phyloP scores from a whole-genome alignment of 2,329 filamentous ascomycete genomes.

The Hymenoscyphus repandus region DNA sequence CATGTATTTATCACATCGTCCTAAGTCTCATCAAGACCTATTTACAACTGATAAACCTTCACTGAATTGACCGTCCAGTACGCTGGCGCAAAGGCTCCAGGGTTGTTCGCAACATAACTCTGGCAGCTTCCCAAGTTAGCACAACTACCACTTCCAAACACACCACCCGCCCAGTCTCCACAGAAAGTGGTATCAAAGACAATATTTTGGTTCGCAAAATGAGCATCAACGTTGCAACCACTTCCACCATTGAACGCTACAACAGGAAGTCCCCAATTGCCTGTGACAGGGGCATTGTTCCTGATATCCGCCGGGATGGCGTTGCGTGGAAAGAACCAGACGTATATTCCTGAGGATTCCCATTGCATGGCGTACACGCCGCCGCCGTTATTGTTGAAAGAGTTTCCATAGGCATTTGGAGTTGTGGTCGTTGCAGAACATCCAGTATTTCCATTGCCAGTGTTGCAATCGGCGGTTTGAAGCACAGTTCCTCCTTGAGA shows the following conservation, averaged over 20 bases:
- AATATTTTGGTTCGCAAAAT: constrained; percentile 66
- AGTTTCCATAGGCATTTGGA: constrained; percentile 51
- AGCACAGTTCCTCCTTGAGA: constrained; percentile 37
- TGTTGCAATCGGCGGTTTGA: constrained; percentile 38
- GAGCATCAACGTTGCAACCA: constrained; percentile 58
- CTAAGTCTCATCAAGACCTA: neutral
- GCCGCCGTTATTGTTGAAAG: constrained; percentile 62
- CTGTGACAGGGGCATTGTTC: constrained; percentile 51
- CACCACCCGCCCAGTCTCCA: constrained; percentile 44
- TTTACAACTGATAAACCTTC: constrained; percentile 23
- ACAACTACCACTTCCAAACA: constrained; percentile 16
- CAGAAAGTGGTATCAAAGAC: constrained; percentile 74
- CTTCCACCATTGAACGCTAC: constrained; percentile 60
- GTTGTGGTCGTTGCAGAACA: constrained; percentile 33
- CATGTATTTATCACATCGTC: too few relatives aligned
- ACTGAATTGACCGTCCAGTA: constrained; percentile 27
- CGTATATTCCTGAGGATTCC: constrained; percentile 60
- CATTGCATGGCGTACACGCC: constrained; percentile 69
- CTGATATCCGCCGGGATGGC: constrained; percentile 61
- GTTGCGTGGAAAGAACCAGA: constrained; percentile 72
- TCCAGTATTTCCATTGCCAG: constrained; percentile 40
- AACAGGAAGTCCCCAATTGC: constrained; percentile 61
- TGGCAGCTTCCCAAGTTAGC: constrained; percentile 13
- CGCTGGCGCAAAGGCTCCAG: constrained; percentile 20
- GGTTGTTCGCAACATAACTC: constrained; percentile 23